phyloP scores from a whole-genome alignment of 768 basidiomycete species.

The Phaeotremella skinneri region DNA sequence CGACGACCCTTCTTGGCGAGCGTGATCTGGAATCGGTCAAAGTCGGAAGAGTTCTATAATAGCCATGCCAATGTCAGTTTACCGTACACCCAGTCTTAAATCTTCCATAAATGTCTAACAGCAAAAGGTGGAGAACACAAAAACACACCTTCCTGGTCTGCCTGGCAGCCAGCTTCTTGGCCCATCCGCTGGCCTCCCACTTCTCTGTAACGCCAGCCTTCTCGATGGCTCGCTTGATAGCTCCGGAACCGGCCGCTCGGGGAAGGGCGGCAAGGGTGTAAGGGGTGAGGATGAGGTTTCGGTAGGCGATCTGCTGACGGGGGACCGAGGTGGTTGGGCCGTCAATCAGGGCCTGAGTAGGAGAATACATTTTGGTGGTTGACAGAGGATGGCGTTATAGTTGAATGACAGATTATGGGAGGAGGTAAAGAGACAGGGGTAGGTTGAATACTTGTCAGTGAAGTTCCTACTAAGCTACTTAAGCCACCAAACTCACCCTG shows the following conservation, averaged over 20 bases:
- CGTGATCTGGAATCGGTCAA: slow-evolving; percentile 84
- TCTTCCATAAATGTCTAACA: neutral
- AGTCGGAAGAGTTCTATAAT: slow-evolving; percentile 67
- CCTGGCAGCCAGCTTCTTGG: slow-evolving; percentile 73
- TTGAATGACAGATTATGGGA: neutral
- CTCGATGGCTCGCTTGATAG: slow-evolving; percentile 81
- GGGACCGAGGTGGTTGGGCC: slow-evolving; percentile 88
- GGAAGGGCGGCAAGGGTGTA: slow-evolving; percentile 78
- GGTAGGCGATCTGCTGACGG: slow-evolving; percentile 87
- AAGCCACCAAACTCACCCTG: slow-evolving; percentile 65
- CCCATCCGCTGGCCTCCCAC: slow-evolving; percentile 88
- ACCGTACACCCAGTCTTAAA: neutral
- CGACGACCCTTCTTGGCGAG: slow-evolving; percentile 83
- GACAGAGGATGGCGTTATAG: neutral
- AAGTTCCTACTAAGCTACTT: neutral
- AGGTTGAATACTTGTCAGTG: neutral
- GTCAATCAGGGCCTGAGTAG: slow-evolving; percentile 82
- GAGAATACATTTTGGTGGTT: neutral
- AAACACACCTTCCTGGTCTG: slow-evolving; percentile 63
- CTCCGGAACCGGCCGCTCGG: slow-evolving; percentile 76
- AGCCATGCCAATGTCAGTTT: slow-evolving; percentile 1
- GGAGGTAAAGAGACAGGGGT: neutral
- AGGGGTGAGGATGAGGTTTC: slow-evolving; percentile 86
- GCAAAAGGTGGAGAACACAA: slow-evolving; percentile 1
- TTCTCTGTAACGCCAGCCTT: slow-evolving; percentile 77